phyloP scores from a whole-genome alignment of 2,329 filamentous ascomycete genomes.

The Sclerotinia glacialis region DNA sequence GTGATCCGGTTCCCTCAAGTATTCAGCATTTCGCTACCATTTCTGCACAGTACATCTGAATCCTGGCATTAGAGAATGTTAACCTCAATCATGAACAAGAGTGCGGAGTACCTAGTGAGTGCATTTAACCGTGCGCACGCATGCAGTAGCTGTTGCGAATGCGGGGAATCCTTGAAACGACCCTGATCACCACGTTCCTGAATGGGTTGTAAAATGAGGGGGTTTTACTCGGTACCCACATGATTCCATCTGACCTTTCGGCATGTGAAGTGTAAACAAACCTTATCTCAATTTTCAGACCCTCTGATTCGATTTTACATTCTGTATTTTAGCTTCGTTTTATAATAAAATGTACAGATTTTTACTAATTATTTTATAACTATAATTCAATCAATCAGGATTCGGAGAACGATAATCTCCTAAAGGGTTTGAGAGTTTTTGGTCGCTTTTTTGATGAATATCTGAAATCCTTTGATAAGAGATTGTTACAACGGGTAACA shows the following conservation, averaged over 20 bases:
- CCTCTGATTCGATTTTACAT: no score
- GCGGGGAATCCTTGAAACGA: conserved; percentile 15
- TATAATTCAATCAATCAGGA: no score
- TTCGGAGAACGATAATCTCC: no score
- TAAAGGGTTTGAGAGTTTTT: no score
- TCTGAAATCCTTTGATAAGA: no score
- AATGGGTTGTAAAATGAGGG: neutral
- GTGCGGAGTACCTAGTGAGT: neutral
- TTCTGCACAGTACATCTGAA: neutral
- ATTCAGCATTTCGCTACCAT: neutral
- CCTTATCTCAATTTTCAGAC: no score
- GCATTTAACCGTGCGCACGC: neutral
- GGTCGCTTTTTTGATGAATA: no score
- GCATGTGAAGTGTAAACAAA: conserved; percentile 9
- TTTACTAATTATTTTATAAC: no score
- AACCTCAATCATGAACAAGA: neutral
- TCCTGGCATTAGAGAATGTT: neutral
- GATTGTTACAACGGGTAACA: no score
- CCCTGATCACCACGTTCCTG: neutral
- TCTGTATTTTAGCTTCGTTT: no score
- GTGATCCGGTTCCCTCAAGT: neutral
- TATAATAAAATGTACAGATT: no score
- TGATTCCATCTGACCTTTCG: neutral
- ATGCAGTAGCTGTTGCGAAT: neutral
- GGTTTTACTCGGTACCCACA: conserved; percentile 1